phyloP scores from a whole-genome alignment of 2,329 filamentous ascomycete species.

The Sporothrix pallida region DNA sequence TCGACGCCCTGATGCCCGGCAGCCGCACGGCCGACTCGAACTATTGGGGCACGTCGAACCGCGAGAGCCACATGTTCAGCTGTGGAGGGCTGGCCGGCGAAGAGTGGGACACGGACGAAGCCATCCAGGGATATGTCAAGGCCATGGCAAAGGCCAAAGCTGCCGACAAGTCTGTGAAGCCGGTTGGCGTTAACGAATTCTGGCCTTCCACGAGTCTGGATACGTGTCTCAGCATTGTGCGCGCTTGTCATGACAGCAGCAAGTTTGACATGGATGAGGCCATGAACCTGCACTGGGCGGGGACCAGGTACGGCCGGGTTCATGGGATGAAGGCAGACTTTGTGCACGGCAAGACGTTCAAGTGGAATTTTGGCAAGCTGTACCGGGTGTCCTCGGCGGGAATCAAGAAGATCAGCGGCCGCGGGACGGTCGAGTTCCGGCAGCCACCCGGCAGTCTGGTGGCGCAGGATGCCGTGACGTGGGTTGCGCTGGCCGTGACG shows the following conservation, averaged over 20 bases:
- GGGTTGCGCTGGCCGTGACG: conserved; percentile 45
- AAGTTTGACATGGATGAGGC: conserved; percentile 36
- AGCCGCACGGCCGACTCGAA: conserved; percentile 37
- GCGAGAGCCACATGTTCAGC: conserved; percentile 41
- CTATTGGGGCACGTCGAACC: conserved; percentile 49
- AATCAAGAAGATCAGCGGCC: background rate
- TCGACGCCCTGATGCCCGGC: conserved; percentile 45
- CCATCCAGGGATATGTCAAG: conserved; percentile 35
- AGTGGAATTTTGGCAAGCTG: conserved; percentile 48
- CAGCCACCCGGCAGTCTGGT: conserved; percentile 45
- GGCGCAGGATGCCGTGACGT: conserved; percentile 44
- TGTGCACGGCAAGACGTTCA: conserved; percentile 49
- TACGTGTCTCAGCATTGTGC: conserved; percentile 41
- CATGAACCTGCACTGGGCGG: conserved; percentile 45
- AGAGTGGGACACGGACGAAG: conserved; percentile 41
- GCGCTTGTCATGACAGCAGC: conserved; percentile 31
- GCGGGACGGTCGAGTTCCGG: conserved; percentile 48
- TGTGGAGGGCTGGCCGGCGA: conserved; percentile 26
- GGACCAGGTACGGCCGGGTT: conserved; percentile 43
- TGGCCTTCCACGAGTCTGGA: conserved; percentile 15
- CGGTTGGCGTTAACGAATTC: background rate
- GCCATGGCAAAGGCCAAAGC: background rate
- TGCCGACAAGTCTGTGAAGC: background rate
- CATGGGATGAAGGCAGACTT: conserved; percentile 45
- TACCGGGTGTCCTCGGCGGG: background rate